Evolutionary conservation across 306 rosid genomes (phyloP), one percentile per base, ranked within the genome.

Genomic region (Quercus robur): DNA sequence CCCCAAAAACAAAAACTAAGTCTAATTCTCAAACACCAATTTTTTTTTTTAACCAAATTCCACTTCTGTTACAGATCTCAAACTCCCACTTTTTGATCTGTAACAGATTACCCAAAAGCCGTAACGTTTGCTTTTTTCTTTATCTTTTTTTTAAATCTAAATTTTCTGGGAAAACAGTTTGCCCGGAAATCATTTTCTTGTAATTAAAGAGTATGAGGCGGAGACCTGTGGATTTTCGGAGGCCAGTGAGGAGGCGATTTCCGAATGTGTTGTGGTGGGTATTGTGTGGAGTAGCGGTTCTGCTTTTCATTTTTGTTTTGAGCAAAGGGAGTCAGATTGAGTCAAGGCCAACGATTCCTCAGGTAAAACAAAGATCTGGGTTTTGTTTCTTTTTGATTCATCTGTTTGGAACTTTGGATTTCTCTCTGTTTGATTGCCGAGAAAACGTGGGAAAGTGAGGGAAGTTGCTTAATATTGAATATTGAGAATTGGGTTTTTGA

Each of bases 231-330:
- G 97, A 93, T 80, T 89, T 85, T 79, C 97, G 99, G 30, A 76
- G 99, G 87, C 93, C 98, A 8, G 90, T 71, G 70, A 81, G 97
- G 86, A 87, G 93, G 83, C 90, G 90, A 88, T 86, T 94, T 49
- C 88, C 95, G 26, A 96, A 90, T 84, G 90, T 78, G 5, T 75
- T 87, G 5, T 94, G 97, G 97, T 91, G 90, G 90, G 84, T 83
- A 71, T 81, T 94, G 81, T 93, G 92, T 35, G 87, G 90, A 25
- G 84, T 86, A 26, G 95, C 92, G 58, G 76, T 90, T 81, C 72
- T 93, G 85, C 91, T 94, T 6, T 93, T 94, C 86, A 68, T 94
- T 28, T 91, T 82, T 85, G 77, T 88, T 76, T 81, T 92, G 20
- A 87, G 86, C 88, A 91, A 84, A 85, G 99, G 93, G 55, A 85